Evolutionary conservation across 805 yeast species (phyloP).

Genomic region (Wickerhamomyces subpelliculosus): DNA sequence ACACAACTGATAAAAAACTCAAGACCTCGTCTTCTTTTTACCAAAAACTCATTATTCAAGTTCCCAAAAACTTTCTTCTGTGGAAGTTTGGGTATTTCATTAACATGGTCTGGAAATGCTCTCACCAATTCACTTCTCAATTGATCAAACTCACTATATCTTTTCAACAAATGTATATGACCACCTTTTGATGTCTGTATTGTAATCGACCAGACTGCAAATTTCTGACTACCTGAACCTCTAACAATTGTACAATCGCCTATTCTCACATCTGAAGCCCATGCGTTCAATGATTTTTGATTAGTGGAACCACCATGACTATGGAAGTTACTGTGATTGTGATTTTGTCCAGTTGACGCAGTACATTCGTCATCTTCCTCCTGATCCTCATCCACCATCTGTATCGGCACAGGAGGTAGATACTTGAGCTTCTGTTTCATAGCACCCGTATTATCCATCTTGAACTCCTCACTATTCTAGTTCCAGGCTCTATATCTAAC

Average conservation of each 20-base stretch:
- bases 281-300: conserved; percentile 9
- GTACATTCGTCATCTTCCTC: background rate
- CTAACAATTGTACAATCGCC: conserved; percentile 32
- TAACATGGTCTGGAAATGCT: conserved; percentile 28
- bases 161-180: conserved; percentile 38
- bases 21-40: conserved; percentile 32
- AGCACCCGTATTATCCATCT: conserved; percentile 1
- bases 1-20: conserved; percentile 39
- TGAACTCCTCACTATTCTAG: no score
- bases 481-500: conserved; percentile 3
- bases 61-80: conserved; percentile 30
- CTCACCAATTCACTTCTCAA: conserved; percentile 33
- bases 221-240: conserved; percentile 28
- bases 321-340: background rate
- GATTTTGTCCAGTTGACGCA: background rate
- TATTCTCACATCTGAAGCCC: conserved; percentile 34
- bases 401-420: conserved; percentile 35
- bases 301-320: background rate
- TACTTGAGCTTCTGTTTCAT: conserved; percentile 10
- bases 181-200: conserved; percentile 29
- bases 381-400: conserved; percentile 21
- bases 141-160: conserved; percentile 58
- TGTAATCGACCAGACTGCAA: conserved; percentile 34
- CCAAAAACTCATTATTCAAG: conserved; percentile 25
- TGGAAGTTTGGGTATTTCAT: conserved; percentile 39